phyloP scores from a whole-genome alignment of 2,329 filamentous ascomycete species.

The Stagonosporopsis chrysanthemi region DNA sequence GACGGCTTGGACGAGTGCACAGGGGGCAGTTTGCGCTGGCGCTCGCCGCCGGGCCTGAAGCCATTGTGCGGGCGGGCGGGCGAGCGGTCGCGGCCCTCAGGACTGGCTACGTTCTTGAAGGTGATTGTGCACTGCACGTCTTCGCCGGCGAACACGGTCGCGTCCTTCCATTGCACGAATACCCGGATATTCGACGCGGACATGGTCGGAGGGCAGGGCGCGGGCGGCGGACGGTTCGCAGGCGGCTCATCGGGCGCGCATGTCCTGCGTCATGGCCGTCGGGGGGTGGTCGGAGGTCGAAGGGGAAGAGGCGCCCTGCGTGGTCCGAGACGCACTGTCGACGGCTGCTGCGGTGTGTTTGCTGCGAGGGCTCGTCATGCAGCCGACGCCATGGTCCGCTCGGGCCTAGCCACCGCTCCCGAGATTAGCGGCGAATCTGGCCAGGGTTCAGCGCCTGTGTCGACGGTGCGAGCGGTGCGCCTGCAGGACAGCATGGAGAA shows the following conservation, averaged over 20 bases:
- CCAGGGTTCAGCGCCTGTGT: constrained; percentile 17
- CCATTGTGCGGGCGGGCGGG: constrained; percentile 47
- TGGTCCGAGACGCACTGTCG: constrained; percentile 8
- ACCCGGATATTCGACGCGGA: constrained; percentile 78
- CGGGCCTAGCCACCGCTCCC: constrained; percentile 11
- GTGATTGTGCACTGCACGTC: constrained; percentile 95
- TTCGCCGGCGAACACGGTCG: constrained; percentile 95
- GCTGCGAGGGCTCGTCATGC: constrained; percentile 15
- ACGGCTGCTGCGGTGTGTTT: constrained; percentile 15
- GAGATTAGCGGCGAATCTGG: constrained; percentile 5
- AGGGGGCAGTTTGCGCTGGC: constrained; percentile 50
- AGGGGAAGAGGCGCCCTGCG: constrained; percentile 11
- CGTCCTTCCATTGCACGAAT: constrained; percentile 92
- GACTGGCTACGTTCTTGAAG: constrained; percentile 81
- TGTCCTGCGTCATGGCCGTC: constrained; percentile 39
- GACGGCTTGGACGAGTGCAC: constrained; percentile 48
- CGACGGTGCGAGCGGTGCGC: background rate
- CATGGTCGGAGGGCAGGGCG: constrained; percentile 43
- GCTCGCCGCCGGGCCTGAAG: constrained; percentile 44
- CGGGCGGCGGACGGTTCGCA: constrained; percentile 34
- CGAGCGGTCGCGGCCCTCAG: constrained; percentile 49
- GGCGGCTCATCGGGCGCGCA: constrained; percentile 43
- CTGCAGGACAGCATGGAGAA: background rate
- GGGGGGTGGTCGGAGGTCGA: constrained; percentile 10
- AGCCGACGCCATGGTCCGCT: constrained; percentile 20